A percentile compares a stretch with the other conserved stretches of the same genome.
Conservation (phyloP, 805 yeast species). For the Lipomyces sp. region DNA sequence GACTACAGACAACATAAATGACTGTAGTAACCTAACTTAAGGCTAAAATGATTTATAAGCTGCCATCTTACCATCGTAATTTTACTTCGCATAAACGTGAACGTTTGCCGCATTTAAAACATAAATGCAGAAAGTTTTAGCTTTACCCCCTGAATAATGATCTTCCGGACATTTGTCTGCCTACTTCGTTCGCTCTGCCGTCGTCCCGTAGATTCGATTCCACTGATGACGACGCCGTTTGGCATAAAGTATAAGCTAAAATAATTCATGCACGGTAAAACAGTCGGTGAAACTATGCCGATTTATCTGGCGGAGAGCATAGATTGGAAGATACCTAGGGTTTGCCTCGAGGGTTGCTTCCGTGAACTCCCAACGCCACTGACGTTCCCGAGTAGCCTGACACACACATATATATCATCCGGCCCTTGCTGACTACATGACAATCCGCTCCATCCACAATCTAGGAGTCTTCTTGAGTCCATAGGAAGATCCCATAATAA, state of each 20-base stretch:
- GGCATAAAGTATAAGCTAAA: no score
- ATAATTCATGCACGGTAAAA: no score
- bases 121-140: background rate
- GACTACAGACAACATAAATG: background rate
- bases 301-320: no score
- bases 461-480: background rate
- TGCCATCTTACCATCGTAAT: background rate
- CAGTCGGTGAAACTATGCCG: no score
- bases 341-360: background rate
- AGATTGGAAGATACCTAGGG: no score
- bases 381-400: background rate
- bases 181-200: no score
- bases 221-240: no score
- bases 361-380: background rate
- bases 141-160: no score
- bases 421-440: no score
- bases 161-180: no score
- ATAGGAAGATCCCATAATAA: background rate
- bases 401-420: background rate
- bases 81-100: background rate
- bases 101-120: background rate
- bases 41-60: background rate
- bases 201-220: no score
- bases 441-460: background rate
- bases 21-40: background rate